Evolutionary conservation across 805 yeast species (phyloP), one percentile per base, ranked within the genome.

Genomic region (Yamadazyma nakazawae): DNA sequence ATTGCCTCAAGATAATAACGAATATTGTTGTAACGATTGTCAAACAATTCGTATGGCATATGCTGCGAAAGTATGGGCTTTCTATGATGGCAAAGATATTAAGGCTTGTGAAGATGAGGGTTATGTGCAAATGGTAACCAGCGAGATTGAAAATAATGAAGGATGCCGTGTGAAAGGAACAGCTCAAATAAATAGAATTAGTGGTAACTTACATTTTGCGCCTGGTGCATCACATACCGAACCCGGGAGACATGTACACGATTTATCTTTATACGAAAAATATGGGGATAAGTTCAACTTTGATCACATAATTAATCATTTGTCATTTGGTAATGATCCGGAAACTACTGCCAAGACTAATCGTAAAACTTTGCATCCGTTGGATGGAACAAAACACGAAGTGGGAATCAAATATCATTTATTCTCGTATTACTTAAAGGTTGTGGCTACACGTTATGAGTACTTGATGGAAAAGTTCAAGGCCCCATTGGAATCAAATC

Each of bases 181-280:
- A 18, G 84, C 95, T 6, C 72, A 80, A 55, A 80, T 94, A 59
- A 88, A 88, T 66, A 81, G 96, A 67, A 85, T 94, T 37, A 83
- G 85, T 18, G 99, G 99, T 40, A 86, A 88, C 59, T 68, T 94
- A 52, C 98, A 94, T 70, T 90, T 94, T 75, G 97, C 97, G 1
- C 98, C 99, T 3, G 99, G 99, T 35, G 81, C 85, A 21, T 82
- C 95, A 1, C 75, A 74, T 57, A 78, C 83, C 34, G 64, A 67
- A 47, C 65, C 68, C 9, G 81, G 80, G 14, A 75, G 76, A 42
- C 99, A 94, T 63, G 75, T 80, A 49, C 99, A 94, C 68, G 99
- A 94, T 61, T 66, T 86, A 45, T 85, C 96, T 7, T 72, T 88
- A 44, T 94, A 79, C 67, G 68, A 70, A 26, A 73, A 80, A 52